Conservation (phyloP, 163 green algal genomes). For the Smithsoniella earleae region DNA sequence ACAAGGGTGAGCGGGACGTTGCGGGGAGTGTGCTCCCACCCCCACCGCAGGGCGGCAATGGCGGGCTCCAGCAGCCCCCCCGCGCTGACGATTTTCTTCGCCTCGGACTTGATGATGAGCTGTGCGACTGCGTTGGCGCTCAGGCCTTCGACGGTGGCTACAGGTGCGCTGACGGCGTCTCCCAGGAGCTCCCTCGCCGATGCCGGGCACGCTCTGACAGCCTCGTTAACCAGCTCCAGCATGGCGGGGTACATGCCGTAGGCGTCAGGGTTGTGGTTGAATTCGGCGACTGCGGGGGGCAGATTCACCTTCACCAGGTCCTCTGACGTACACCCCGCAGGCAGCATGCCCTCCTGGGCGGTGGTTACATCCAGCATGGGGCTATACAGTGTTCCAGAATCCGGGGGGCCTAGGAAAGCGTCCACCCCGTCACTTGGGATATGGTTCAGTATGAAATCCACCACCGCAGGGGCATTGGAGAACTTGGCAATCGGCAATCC, state of each 20-base stretch:
- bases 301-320: no score
- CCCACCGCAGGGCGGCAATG: not conserved
- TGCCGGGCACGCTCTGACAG: not conserved
- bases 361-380: no score
- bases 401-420: not conserved
- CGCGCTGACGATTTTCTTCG: not conserved
- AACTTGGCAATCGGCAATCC: no score
- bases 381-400: no score
- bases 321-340: no score
- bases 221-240: not conserved
- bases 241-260: not conserved
- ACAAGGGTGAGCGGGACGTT: not conserved
- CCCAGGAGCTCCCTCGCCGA: not conserved
- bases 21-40: not conserved
- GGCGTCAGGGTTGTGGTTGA: not conserved
- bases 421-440: conserved; percentile 8
- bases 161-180: not conserved
- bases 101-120: not conserved
- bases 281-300: not conserved
- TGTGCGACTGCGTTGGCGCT: conserved; percentile 1
- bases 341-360: no score
- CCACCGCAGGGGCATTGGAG: not conserved
- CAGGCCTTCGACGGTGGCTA: not conserved
- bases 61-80: not conserved
- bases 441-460: not conserved